Evolutionary conservation across 208 protist genomes (phyloP), one percentile per base, ranked within the genome.

Genomic region (Lotmaria passim): DNA sequence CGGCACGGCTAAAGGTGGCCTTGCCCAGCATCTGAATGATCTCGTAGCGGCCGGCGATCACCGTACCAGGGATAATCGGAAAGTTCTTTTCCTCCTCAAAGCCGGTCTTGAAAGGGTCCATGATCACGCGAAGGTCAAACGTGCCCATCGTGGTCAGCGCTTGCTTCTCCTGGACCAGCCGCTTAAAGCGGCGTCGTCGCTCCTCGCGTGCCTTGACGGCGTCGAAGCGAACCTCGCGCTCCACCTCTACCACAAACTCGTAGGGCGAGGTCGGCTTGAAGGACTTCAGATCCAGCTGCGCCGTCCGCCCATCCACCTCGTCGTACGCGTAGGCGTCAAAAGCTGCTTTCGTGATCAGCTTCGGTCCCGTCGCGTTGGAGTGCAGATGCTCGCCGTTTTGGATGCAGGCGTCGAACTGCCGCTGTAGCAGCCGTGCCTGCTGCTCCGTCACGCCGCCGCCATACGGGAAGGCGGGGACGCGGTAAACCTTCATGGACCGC

Each of bases 71-170:
- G 17, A 90, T 75, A 64, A 99, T 98, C 0, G 90, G 90, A 66
- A 98, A 98, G 36, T 96, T 93, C 59, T 93, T 91, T 55, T 95
- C 86, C 50, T 97, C 91, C 81, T 98, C 94, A 64, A 98, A 98
- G 33, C 95, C 95, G 11, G 95, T 98, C 73, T 96, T 95, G 73
- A 87, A 71, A 19, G 88, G 89, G 63, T 96, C 89, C 86, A 95
- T 95, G 65, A 98, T 95, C 23, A 98, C 78, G 60, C 85, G 87
- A 47, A 98, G 86, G 58, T 96, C 78, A 64, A 98, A 97, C 4
- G 88, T 94, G 34, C 89, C 94, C 80, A 95, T 91, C 59, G 87
- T 96, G 6, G 81, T 78, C 15, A 80, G 87, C 24, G 87, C 87
- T 28, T 67, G 80, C 34, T 83, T 79, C 46, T 96, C 80, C 65